Evolutionary conservation across 1,139 yeast species (phyloP), one percentile per base, ranked within the genome.

Genomic region (Yamadazyma taylorii): DNA sequence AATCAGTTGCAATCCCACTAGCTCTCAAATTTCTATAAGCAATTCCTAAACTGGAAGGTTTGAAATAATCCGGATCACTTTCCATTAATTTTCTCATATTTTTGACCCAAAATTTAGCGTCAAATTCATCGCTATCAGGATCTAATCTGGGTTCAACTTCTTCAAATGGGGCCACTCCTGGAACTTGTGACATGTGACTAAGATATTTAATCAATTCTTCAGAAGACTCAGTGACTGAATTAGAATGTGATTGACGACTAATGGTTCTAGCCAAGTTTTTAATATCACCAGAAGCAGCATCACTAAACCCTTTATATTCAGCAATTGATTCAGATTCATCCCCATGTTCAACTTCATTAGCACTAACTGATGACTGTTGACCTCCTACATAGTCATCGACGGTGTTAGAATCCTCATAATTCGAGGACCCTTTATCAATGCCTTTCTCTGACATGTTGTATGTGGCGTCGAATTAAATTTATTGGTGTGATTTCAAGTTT

Each of bases 1-100:
- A 76, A 52, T 84, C 94, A 3, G 84, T 69, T 9, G 94, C 89
- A 42, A 75, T 73, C 42, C 96, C 96, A 47, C 70, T 75, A 2
- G 92, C 94, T 36, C 84, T 62, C 47, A 88, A 63, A 50, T 85
- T 65, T 42, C 76, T 73, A 69, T 81, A 88, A 5, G 85, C 74
- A 30, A 88, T 68, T 11, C 95, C 95, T 39, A 85, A 61, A 13
- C 76, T 69, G 30, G 78, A 69, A 12, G 79, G 79, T 48, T 79
- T 79, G 58, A 78, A 84, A 52, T 79, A 73, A 4, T 80, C 88
- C 1, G 81, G 79, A 50, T 81, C 84, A 61, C 58, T 65, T 32
- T 51, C 70, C 56, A 43, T 61, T 42, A 83, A 57, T 40, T 75
- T 73, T 45, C 78, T 73, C 70, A 85, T 63, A 55, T 84, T 84